A percentile compares a stretch with the other conserved stretches of the same genome.
These are phyloP conservation scores for Tolypocladium guangdongense DNA, from an alignment of 2,329 filamentous ascomycete species.

Conservation along the genomic window DNA sequence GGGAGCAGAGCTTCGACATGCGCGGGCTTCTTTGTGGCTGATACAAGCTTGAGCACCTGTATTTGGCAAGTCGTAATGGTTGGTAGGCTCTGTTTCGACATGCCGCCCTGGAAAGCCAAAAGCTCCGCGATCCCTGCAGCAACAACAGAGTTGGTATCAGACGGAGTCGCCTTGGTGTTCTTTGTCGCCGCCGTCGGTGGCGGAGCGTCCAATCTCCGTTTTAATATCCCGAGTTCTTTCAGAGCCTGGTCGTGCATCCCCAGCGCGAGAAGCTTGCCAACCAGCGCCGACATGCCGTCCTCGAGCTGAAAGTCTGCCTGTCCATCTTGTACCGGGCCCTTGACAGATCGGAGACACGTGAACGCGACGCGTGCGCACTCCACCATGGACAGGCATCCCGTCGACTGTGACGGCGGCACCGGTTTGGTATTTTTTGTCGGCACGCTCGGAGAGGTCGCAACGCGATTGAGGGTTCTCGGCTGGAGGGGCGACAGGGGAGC, in stretches of 20 bases:
- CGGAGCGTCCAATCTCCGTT: constrained; percentile 44
- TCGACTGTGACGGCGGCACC: constrained; percentile 19
- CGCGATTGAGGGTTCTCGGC: constrained; percentile 49
- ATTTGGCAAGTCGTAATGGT: constrained; percentile 55
- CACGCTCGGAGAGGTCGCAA: constrained; percentile 40
- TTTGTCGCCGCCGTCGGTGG: constrained; percentile 19
- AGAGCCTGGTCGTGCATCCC: constrained; percentile 56
- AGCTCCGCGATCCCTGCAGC: constrained; percentile 43
- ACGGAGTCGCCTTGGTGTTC: constrained; percentile 14
- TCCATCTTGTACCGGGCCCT: constrained; percentile 40
- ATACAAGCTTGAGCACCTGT: constrained; percentile 53
- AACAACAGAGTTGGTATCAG: constrained; percentile 18
- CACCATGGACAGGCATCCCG: constrained; percentile 43
- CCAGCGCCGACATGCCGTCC: constrained; percentile 58
- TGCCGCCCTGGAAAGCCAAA: constrained; percentile 45
- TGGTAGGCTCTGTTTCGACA: constrained; percentile 32
- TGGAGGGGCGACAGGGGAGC: constrained; percentile 51
- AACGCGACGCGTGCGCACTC: constrained; percentile 64
- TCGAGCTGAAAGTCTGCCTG: constrained; percentile 60
- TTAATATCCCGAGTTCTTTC: constrained; percentile 57
- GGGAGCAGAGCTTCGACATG: constrained; percentile 47
- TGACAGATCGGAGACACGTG: constrained; percentile 47
- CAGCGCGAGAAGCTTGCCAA: constrained; percentile 53
- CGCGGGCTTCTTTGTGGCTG: constrained; percentile 46
- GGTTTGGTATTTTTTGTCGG: constrained; percentile 21